These are phyloP conservation scores for Ophiostoma sp. DNA, from an alignment of 2,329 filamentous ascomycete species.

Conservation along the genomic window DNA sequence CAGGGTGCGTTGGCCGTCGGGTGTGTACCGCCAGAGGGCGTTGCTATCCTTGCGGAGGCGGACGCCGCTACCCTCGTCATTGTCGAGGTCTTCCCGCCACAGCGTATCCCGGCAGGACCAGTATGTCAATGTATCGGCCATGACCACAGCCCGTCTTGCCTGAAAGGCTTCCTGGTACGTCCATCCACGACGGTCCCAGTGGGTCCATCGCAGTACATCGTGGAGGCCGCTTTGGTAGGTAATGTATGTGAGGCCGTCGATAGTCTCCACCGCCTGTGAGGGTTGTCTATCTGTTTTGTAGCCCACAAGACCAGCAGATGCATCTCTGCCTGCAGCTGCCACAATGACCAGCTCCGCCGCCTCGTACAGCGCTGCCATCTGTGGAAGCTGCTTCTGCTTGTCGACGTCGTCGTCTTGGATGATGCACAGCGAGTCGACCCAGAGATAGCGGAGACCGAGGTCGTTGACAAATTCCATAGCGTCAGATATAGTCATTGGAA, in stretches of 20 bases:
- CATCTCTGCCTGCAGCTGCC: not conserved
- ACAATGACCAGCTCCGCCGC: not conserved
- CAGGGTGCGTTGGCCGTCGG: not conserved
- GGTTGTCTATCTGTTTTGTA: not conserved
- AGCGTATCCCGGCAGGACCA: not conserved
- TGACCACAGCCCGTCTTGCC: not conserved
- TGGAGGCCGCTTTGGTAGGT: not conserved
- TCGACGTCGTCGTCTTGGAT: slow-evolving; percentile 6
- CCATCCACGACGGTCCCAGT: not conserved
- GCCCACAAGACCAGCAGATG: not conserved
- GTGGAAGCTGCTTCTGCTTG: slow-evolving; percentile 1
- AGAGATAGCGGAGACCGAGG: not conserved
- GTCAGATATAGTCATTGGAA: not conserved
- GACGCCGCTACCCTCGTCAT: not conserved
- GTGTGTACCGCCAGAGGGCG: not conserved
- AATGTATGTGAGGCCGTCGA: not conserved
- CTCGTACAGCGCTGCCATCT: slow-evolving; percentile 1
- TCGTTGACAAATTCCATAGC: not conserved
- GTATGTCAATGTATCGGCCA: not conserved
- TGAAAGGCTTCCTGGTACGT: not conserved
- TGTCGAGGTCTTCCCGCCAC: not conserved
- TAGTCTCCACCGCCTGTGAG: not conserved
- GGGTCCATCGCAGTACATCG: not conserved
- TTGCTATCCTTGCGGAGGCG: not conserved
- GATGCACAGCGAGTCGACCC: slow-evolving; percentile 11